Evolutionary conservation across 106 monocot genomes (phyloP).

Genomic region (Posidonia australis): DNA sequence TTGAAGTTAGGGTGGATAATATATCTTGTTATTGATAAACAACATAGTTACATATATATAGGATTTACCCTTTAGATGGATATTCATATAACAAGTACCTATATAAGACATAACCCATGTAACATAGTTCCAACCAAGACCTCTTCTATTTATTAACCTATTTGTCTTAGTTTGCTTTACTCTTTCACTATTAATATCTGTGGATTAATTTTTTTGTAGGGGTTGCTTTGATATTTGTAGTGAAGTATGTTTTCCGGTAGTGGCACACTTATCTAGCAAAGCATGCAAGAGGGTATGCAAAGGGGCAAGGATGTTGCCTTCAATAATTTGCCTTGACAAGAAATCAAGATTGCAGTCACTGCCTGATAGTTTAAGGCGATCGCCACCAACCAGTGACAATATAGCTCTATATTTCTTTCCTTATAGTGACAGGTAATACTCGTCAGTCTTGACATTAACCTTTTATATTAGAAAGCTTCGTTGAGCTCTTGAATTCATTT

Average conservation of each 20-base stretch:
- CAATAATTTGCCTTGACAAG: not conserved
- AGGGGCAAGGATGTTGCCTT: not conserved
- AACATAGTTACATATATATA: too few species aligned
- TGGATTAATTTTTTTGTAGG: not conserved
- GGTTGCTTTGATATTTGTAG: constrained; percentile 1
- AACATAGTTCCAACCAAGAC: too few species aligned
- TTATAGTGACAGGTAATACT: not conserved
- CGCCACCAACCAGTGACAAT: not conserved
- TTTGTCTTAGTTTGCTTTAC: too few species aligned
- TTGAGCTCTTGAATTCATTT: not conserved
- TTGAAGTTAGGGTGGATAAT: too few species aligned
- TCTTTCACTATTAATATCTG: not conserved
- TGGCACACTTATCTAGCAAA: constrained; percentile 7
- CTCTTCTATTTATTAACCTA: too few species aligned
- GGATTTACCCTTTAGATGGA: too few species aligned
- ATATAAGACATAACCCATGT: too few species aligned
- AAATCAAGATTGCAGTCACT: not conserved
- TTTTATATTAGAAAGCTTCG: not conserved
- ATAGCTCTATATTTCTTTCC: constrained; percentile 12
- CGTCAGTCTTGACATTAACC: not conserved
- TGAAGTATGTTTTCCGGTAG: not conserved
- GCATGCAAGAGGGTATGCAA: not conserved
- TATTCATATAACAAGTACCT: too few species aligned
- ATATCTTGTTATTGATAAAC: too few species aligned
- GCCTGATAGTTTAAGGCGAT: constrained; percentile 1